phyloP scores from a whole-genome alignment of 2,329 filamentous ascomycete genomes.

The Chaetomiaceae sp. region DNA sequence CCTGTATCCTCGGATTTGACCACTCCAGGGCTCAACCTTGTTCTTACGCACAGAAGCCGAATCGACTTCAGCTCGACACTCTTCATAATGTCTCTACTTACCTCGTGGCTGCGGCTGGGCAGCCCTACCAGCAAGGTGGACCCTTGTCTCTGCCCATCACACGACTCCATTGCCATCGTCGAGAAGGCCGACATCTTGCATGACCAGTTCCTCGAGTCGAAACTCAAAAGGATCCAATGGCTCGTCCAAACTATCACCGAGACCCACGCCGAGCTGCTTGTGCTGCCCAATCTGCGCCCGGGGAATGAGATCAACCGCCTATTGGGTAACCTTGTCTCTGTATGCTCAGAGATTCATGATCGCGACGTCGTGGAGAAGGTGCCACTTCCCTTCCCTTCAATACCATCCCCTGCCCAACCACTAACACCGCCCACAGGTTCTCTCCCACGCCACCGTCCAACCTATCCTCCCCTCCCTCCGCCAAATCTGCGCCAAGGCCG shows the following conservation, averaged over 20 bases:
- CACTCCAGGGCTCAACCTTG: no score
- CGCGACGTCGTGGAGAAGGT: constrained; percentile 18
- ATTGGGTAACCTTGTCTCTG: constrained; percentile 19
- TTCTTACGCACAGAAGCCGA: neutral
- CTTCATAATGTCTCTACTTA: constrained; percentile 15
- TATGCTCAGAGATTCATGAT: constrained; percentile 21
- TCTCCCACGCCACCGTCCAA: constrained; percentile 28
- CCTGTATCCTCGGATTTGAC: no score
- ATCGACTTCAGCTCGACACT: no score
- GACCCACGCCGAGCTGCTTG: constrained; percentile 17
- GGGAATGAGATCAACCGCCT: constrained; percentile 18
- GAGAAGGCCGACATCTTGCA: constrained; percentile 19
- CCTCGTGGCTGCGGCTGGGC: constrained; percentile 18
- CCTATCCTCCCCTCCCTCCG: constrained; percentile 34
- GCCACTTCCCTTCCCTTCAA: neutral
- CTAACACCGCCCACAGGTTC: constrained; percentile 25
- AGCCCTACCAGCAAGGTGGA: constrained; percentile 10
- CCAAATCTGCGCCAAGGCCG: constrained; percentile 37
- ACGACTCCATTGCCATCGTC: constrained; percentile 19
- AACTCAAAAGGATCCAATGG: constrained; percentile 8
- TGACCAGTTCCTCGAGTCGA: constrained; percentile 11
- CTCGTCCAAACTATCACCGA: constrained; percentile 15
- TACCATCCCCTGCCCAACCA: neutral
- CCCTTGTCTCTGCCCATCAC: constrained; percentile 13
- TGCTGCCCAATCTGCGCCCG: constrained; percentile 16